Evolutionary conservation across 2,329 filamentous ascomycete genomes (phyloP).

Genomic region (Colletotrichum viniferum): DNA sequence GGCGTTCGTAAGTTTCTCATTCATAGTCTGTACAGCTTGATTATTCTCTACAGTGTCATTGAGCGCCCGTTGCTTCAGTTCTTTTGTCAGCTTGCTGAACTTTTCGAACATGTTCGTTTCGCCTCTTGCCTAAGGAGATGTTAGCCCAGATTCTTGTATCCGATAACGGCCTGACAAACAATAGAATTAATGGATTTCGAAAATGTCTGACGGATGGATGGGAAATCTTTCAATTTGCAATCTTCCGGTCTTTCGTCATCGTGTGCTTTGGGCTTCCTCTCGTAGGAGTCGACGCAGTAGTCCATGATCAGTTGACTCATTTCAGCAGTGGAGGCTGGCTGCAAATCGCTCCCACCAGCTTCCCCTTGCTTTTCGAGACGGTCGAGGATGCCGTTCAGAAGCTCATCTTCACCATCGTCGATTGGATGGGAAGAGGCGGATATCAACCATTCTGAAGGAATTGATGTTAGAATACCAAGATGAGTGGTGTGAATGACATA

Average conservation of each 20-base stretch:
- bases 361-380: background rate
- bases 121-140: too few species aligned
- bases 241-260: background rate
- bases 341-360: fast-evolving
- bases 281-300: background rate
- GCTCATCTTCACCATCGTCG: background rate
- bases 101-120: too few species aligned
- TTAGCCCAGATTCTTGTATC: too few species aligned
- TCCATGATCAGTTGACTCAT: background rate
- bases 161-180: too few species aligned
- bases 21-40: too few species aligned
- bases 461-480: too few species aligned
- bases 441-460: too few species aligned
- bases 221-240: background rate
- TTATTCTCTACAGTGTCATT: too few species aligned
- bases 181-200: too few species aligned
- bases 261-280: background rate
- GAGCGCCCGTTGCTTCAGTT: too few species aligned
- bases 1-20: fast-evolving
- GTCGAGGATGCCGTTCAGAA: background rate
- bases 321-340: fast-evolving
- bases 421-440: background rate
- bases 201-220: fast-evolving
- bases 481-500: too few species aligned
- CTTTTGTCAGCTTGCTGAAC: too few species aligned